phyloP scores from a whole-genome alignment of 768 basidiomycete genomes.

The Mycena indigotica region DNA sequence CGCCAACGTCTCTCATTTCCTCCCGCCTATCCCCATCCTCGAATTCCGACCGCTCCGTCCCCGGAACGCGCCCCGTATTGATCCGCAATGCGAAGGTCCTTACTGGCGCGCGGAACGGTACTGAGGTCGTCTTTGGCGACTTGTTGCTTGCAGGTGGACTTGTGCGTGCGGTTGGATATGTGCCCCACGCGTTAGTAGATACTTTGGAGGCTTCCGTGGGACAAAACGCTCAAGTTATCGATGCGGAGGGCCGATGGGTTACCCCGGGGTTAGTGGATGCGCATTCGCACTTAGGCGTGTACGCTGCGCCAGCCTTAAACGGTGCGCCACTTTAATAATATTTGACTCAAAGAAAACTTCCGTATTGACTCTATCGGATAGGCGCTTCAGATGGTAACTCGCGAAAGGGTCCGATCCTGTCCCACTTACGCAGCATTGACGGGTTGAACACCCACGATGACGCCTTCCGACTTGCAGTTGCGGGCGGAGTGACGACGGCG shows the following conservation, averaged over 20 bases:
- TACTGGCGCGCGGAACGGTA: constrained; percentile 56
- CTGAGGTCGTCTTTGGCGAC: constrained; percentile 47
- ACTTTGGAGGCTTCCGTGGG: neutral
- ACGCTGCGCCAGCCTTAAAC: constrained; percentile 26
- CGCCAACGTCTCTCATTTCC: neutral
- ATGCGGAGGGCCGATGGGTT: constrained; percentile 55
- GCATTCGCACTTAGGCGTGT: constrained; percentile 45
- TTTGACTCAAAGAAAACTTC: too few relatives aligned
- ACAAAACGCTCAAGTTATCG: constrained; percentile 4
- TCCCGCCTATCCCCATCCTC: neutral
- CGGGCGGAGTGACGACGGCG: constrained; percentile 67
- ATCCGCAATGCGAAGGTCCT: constrained; percentile 65
- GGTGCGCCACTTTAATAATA: neutral
- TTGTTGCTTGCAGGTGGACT: constrained; percentile 52
- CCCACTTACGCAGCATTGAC: constrained; percentile 66
- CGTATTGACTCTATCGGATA: too few relatives aligned
- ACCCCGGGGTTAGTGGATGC: constrained; percentile 54
- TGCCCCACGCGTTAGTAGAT: constrained; percentile 30
- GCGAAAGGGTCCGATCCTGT: constrained; percentile 41
- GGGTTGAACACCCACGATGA: constrained; percentile 70
- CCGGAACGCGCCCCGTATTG: constrained; percentile 47
- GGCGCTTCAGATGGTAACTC: constrained; percentile 50
- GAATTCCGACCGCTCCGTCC: constrained; percentile 48
- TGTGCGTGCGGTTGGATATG: constrained; percentile 41
- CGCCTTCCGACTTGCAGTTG: constrained; percentile 52